Percentiles rank a stretch among this genome's conserved stretches.
phyloP scores from a whole-genome alignment of 345 rosid genomes.

The Ceriops tagal region DNA sequence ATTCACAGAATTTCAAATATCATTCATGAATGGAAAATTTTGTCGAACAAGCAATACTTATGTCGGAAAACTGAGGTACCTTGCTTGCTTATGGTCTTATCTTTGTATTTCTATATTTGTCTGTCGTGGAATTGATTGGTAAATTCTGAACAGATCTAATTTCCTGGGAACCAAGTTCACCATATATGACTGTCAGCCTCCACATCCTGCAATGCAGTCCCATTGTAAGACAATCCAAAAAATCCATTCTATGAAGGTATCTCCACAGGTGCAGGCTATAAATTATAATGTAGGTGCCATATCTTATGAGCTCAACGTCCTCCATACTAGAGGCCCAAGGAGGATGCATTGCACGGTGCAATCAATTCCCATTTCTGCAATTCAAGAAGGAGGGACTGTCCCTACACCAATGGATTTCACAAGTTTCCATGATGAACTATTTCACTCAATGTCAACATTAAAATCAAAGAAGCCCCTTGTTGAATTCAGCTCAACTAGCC shows the following conservation, averaged over 20 bases:
- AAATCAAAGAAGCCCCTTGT: conserved; percentile 38
- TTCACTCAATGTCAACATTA: conserved; percentile 18
- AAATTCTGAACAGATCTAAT: conserved; percentile 63
- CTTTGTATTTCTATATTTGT: conserved; percentile 6
- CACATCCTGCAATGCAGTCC: conserved; percentile 29
- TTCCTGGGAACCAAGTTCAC: conserved; percentile 89
- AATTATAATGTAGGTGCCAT: conserved; percentile 50
- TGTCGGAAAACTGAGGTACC: conserved; percentile 75
- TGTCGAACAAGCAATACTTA: conserved; percentile 54
- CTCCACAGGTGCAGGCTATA: conserved; percentile 38
- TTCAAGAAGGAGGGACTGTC: conserved; percentile 62
- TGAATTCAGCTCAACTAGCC: conserved; percentile 39
- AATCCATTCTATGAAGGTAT: conserved; percentile 38
- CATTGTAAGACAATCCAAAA: conserved; percentile 28
- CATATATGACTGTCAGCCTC: conserved; percentile 63
- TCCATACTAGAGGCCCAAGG: conserved; percentile 89
- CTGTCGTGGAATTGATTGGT: conserved; percentile 12
- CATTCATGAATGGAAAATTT: conserved; percentile 59
- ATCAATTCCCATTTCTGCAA: conserved; percentile 55
- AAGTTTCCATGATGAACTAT: conserved; percentile 20
- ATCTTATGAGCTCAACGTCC: conserved; percentile 73
- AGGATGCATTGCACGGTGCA: conserved; percentile 76
- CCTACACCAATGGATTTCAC: conserved; percentile 51
- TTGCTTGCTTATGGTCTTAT: background rate
- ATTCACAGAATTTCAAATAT: conserved; percentile 68